A percentile compares a stretch with the other conserved stretches of the same genome.
phyloP scores from a whole-genome alignment of 2,329 filamentous ascomycete species.

The Alternaria triticina region DNA sequence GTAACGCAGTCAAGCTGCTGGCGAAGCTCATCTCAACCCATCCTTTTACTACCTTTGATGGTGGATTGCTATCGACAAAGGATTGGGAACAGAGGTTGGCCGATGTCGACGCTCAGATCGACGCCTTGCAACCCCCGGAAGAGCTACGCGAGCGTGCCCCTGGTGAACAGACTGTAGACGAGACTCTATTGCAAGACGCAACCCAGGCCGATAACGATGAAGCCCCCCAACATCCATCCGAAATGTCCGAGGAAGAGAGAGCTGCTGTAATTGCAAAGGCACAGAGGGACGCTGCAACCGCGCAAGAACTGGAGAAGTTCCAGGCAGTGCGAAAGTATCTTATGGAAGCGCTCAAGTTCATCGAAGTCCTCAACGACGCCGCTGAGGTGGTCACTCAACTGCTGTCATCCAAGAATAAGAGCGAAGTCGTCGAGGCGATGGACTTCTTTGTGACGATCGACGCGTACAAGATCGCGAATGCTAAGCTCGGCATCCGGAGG shows the following conservation, averaged over 20 bases:
- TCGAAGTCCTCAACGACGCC: constrained; percentile 85
- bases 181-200: constrained; percentile 82
- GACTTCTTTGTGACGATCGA: constrained; percentile 97
- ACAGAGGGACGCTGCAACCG: constrained; percentile 84
- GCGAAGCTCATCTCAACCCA: constrained; percentile 90
- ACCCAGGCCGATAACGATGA: constrained; percentile 70
- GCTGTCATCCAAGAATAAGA: constrained; percentile 94
- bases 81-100: constrained; percentile 87
- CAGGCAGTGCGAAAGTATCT: constrained; percentile 91
- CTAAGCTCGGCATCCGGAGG: constrained; percentile 87
- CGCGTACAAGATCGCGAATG: constrained; percentile 93
- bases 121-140: constrained; percentile 78
- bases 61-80: constrained; percentile 75
- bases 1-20: constrained; percentile 93
- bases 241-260: constrained; percentile 83
- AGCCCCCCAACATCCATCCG: constrained; percentile 58
- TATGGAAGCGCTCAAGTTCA: constrained; percentile 90
- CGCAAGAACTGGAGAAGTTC: constrained; percentile 85
- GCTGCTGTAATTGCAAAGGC: constrained; percentile 76
- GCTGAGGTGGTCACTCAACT: constrained; percentile 84
- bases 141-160: constrained; percentile 72
- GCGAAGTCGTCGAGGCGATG: constrained; percentile 98
- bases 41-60: constrained; percentile 74
- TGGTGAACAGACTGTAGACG: constrained; percentile 74
- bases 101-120: constrained; percentile 80